Evolutionary conservation across 495 filamentous ascomycete species (phyloP).

Genomic region (Trichoderma asperelloides): DNA sequence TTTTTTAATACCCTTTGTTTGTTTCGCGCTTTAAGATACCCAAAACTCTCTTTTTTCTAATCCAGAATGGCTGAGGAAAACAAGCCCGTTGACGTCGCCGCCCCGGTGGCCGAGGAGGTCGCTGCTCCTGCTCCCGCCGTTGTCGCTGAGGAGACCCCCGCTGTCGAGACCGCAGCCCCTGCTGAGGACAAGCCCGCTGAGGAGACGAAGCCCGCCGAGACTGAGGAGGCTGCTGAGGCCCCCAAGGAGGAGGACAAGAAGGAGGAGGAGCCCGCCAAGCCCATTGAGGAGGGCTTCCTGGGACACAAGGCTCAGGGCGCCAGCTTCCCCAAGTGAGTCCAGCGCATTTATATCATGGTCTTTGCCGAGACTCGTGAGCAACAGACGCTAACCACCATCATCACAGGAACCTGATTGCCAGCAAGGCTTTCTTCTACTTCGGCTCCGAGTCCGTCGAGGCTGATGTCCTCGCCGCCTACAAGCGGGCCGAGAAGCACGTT

Average conservation of each 20-base stretch:
- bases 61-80: conserved; percentile 12
- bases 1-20: conserved; percentile 11
- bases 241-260: conserved; percentile 33
- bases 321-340: conserved; percentile 77
- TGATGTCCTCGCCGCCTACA: conserved; percentile 63
- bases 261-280: conserved; percentile 50
- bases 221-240: conserved; percentile 38
- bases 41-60: conserved; percentile 34
- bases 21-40: conserved; percentile 10
- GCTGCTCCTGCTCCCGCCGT: conserved; percentile 30
- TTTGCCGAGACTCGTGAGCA: too few species aligned
- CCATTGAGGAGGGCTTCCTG: conserved; percentile 64
- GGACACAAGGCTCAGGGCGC: conserved; percentile 78
- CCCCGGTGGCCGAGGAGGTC: conserved; percentile 34
- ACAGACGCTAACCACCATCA: conserved; percentile 17
- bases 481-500: conserved; percentile 76
- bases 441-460: conserved; percentile 68
- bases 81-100: conserved; percentile 2
- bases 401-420: conserved; percentile 36
- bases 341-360: not conserved
- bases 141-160: conserved; percentile 35
- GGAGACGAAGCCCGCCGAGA: conserved; percentile 25
- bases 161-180: conserved; percentile 34
- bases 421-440: conserved; percentile 76
- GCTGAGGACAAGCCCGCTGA: conserved; percentile 32